Evolutionary conservation across 1,284 basidiomycete genomes (phyloP), one percentile per base, ranked within the genome.

Genomic region (Violaceomyces palustris): DNA sequence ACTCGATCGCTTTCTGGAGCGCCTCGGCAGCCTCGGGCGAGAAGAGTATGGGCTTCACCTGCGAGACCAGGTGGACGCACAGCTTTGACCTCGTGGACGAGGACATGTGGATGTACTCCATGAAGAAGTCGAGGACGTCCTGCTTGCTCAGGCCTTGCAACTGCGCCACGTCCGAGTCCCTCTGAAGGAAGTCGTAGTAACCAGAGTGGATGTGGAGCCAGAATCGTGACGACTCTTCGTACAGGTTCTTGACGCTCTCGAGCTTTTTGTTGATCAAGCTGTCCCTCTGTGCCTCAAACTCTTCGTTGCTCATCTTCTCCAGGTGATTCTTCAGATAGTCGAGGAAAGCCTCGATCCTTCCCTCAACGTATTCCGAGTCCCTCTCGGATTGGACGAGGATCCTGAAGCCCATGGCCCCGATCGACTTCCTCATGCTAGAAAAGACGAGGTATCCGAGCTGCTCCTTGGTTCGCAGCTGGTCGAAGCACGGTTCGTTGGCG

Each of bases 311-410:
- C 67, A 73, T 69, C 18, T 42, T 46, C 18, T 57, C 56, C 10
- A 73, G 39, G 6, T 59, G 54, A 70, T 72, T 69, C 65, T 80
- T 81, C 80, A 90, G 85, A 47, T 78, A 76, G 40, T 83, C 80
- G 45, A 94, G 76, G 79, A 96, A 97, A 2, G 81, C 81, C 48
- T 97, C 90, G 30, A 97, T 84, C 7, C 93, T 83, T 40, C 80
- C 77, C 76, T 98, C 94, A 38, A 98, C 79, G 73, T 87, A 91
- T n/a, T 77, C 79, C 4, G 92, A 83, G 21, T 79, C 78, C 42
- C 84, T 84, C 76, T 97, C 92, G 61, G 86, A 89, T 77, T 99
- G 94, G 23, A 98, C 82, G 7, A 92, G 77, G 41, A 98, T 81
- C n/a, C 88, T 82, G 61, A 94, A 76, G 9, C 90, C 92, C 59